A percentile compares a stretch with the other conserved stretches of the same genome.
These are phyloP conservation scores for Diaporthe velutina DNA, from an alignment of 2,329 filamentous ascomycete genomes.

Conservation along the genomic window DNA sequence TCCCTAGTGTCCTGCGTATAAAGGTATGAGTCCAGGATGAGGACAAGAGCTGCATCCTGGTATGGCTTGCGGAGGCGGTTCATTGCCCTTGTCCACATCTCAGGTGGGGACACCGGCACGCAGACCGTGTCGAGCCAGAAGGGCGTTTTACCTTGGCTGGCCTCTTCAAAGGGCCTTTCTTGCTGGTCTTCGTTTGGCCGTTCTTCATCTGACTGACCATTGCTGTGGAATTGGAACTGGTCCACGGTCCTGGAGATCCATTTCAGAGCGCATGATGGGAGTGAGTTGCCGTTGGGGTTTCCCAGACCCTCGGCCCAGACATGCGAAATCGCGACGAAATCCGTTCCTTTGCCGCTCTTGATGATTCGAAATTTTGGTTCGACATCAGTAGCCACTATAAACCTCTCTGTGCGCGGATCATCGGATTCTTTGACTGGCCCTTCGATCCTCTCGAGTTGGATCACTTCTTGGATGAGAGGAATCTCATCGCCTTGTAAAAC, in stretches of 20 bases:
- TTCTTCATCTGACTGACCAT: background rate
- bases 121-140: slow-evolving; percentile 21
- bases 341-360: background rate
- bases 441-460: background rate
- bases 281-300: slow-evolving; percentile 4
- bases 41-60: slow-evolving; percentile 1
- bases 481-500: background rate
- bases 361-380: background rate
- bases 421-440: background rate
- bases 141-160: background rate
- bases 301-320: slow-evolving; percentile 20
- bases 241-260: background rate
- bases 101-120: background rate
- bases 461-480: background rate
- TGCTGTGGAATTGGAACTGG: background rate
- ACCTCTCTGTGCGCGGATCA: too few relatives aligned
- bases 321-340: slow-evolving; percentile 12
- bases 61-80: slow-evolving; percentile 9
- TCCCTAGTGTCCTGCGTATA: background rate
- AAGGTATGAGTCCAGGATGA: slow-evolving; percentile 15
- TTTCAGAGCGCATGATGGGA: slow-evolving; percentile 13
- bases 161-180: background rate
- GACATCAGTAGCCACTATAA: background rate
- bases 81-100: slow-evolving; percentile 1
- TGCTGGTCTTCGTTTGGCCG: fast-evolving